Conservation (phyloP, 176 grass and related monocot genomes). For the Miscanthus lutarioriparius region DNA sequence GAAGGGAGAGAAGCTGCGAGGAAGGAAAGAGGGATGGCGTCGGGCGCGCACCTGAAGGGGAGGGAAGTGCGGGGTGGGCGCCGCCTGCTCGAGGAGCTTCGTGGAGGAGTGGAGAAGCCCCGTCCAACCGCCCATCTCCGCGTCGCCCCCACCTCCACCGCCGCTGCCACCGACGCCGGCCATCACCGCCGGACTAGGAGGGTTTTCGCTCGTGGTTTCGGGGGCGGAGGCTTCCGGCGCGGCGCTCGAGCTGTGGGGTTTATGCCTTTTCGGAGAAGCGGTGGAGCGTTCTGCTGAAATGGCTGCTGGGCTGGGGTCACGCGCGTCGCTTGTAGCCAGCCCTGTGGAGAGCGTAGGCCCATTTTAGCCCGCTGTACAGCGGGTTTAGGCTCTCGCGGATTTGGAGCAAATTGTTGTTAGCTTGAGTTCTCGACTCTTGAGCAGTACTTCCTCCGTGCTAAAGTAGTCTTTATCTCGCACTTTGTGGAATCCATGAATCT, state of each 20-base stretch:
- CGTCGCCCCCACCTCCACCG: conserved; percentile 44
- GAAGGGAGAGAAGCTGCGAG: background rate
- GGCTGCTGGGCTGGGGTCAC: conserved; percentile 22
- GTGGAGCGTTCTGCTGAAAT: conserved; percentile 21
- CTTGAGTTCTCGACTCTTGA: no score
- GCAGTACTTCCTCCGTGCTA: no score
- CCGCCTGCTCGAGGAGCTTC: conserved; percentile 85
- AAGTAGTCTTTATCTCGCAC: no score
- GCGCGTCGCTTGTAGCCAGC: background rate
- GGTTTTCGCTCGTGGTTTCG: conserved; percentile 17
- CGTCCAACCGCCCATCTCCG: conserved; percentile 82
- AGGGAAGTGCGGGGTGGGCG: conserved; percentile 76
- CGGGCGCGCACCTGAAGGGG: conserved; percentile 62
- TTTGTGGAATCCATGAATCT: no score
- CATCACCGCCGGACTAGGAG: conserved; percentile 48
- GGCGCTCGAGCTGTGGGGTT: conserved; percentile 36
- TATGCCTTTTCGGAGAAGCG: background rate
- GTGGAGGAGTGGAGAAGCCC: conserved; percentile 85
- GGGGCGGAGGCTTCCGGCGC: conserved; percentile 22
- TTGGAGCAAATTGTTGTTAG: no score
- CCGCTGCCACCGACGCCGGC: conserved; percentile 34
- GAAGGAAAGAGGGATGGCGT: background rate
- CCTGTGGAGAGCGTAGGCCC: background rate
- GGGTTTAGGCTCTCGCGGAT: no score
- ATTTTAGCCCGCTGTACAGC: background rate